These are phyloP conservation scores for Magnolia officinalis DNA, from an alignment of 164 flowering plant genomes.

Conservation along the genomic window DNA sequence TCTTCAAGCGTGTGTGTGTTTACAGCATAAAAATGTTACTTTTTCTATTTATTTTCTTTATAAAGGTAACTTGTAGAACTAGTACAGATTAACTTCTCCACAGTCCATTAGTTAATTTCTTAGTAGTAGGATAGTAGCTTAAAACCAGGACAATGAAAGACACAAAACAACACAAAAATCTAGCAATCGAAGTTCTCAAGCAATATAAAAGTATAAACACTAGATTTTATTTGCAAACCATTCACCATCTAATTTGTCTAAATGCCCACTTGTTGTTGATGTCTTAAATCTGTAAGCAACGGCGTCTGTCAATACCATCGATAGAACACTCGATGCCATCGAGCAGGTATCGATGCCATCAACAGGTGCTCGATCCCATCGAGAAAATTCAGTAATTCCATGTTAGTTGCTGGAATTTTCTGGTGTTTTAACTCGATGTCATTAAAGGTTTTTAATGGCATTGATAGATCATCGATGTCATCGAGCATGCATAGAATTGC, in stretches of 20 bases:
- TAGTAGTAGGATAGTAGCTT: background rate
- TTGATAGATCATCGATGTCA: no score
- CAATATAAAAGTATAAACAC: background rate
- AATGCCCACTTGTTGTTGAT: no score
- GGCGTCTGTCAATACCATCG: no score
- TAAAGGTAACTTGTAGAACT: background rate
- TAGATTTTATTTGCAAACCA: conserved; percentile 31
- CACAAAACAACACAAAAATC: background rate
- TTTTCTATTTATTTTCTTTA: background rate
- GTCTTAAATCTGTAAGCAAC: no score
- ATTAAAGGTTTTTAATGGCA: no score
- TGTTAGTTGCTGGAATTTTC: no score
- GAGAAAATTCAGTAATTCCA: no score
- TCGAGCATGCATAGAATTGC: no score
- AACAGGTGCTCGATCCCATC: no score
- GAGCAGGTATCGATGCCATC: no score
- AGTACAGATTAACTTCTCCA: background rate
- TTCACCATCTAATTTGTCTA: conserved; percentile 69
- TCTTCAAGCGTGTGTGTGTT: background rate
- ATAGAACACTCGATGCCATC: no score
- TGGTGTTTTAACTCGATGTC: no score
- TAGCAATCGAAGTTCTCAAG: background rate
- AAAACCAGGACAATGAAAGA: background rate
- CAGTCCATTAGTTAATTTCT: background rate
- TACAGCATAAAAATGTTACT: background rate